Conservation (phyloP, 2,329 filamentous ascomycete species). For the Calonectria ilicicola region DNA sequence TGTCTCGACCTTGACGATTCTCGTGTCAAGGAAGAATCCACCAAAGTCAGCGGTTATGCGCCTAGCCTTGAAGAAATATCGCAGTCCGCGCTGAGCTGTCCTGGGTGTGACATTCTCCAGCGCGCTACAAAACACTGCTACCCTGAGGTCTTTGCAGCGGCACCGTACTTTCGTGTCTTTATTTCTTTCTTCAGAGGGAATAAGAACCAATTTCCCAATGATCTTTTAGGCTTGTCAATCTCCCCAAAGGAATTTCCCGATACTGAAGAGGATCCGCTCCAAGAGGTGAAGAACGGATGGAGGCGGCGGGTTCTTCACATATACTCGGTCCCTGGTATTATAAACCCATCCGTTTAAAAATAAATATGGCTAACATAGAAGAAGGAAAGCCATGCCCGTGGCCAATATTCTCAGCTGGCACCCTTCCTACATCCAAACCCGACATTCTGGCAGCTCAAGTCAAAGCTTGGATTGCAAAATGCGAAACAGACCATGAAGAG, state of each 20-base stretch:
- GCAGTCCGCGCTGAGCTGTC: conserved; percentile 1
- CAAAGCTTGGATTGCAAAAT: conserved; percentile 20
- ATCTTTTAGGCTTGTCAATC: conserved; percentile 14
- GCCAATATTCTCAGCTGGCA: conserved; percentile 4
- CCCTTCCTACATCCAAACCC: neutral
- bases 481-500: conserved; percentile 20
- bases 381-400: conserved; percentile 24
- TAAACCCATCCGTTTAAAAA: no score
- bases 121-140: conserved; percentile 20
- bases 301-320: conserved; percentile 16
- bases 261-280: conserved; percentile 14
- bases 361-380: neutral
- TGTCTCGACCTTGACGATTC: conserved; percentile 11
- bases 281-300: conserved; percentile 16
- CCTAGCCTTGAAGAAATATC: conserved; percentile 11
- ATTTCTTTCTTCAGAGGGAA: conserved; percentile 17
- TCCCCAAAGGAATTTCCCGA: conserved; percentile 20
- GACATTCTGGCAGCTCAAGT: conserved; percentile 11
- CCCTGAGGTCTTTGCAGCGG: conserved; percentile 7
- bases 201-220: neutral
- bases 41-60: neutral
- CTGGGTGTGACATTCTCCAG: conserved; percentile 13
- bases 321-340: conserved; percentile 16
- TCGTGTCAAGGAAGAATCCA: neutral
- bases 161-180: conserved; percentile 10